Base-by-base conservation (phyloP, 371 early-diverging fungal species). In the Apophysomyces ossiformis region DNA sequence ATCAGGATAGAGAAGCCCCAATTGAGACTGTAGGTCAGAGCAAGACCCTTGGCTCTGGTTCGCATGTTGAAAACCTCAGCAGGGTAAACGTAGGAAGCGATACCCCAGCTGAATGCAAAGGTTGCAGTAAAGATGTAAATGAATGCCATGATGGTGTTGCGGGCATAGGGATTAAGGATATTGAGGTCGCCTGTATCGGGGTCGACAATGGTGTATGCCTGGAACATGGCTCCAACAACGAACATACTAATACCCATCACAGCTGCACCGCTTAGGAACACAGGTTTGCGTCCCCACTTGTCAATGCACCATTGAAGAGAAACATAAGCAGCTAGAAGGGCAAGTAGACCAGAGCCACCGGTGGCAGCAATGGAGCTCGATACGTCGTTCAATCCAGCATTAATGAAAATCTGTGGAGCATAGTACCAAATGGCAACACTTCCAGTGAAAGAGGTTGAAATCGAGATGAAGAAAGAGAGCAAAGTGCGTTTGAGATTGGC, bases 11-110 rank as follows among this genome's bases (percentile, higher is more conserved):
- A 84, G 64, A 77, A 74, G 32, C 73, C 77, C 89, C 89, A 91
- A 69, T 91, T 90, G 60, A 89, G 67, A 60, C 89, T 83, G 65
- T 87, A 89, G 32, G 83, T 70, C 35, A 83, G 63, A 4, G 75
- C 76, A 37, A 78, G 62, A 7, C 71, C 76, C 61, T 83, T 83
- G 32, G 83, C 75, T 50, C 83, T 78, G 6, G 70, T 73, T 44
- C 83, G 83, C 72, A 74, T 80, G 60, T 80, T 78, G 58, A 79
- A 86, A 63, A 91, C 82, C 64, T 91, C 91, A 26, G 76, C 82
- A 37, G 95, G 96, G 75, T 95, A 95, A 3, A 79, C 76, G 45
- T 78, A 82, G 36, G 76, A 70, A 11, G 78, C 78, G 45, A 79
- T 70, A 15, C 83, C 78, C 86, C 86, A 89, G 45, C 87, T 86